A percentile compares a stretch with the other conserved stretches of the same genome.
Evolutionary conservation across 2,329 filamentous ascomycete genomes (phyloP).

Genomic region (Zymoseptoria passerinii): DNA sequence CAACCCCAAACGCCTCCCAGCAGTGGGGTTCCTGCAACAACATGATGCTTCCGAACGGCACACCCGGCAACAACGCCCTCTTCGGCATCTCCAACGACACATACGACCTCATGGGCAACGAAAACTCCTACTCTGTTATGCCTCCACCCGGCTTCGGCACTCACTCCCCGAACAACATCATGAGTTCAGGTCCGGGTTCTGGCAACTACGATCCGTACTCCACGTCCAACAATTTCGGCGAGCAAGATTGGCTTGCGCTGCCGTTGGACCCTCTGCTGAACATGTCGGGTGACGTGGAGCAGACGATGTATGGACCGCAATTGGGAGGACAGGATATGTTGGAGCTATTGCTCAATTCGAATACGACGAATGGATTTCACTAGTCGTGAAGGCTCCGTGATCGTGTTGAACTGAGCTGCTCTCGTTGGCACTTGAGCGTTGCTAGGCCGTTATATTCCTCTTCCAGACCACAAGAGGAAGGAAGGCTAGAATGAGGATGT

Average conservation of each 20-base stretch:
- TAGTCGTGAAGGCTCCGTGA: not conserved
- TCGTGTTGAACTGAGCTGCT: not conserved
- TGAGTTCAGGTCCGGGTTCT: slow-evolving; percentile 13
- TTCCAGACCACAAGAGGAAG: not conserved
- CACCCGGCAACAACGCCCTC: slow-evolving; percentile 23
- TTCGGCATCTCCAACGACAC: slow-evolving; percentile 38
- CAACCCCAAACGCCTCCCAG: slow-evolving; percentile 9
- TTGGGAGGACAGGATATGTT: slow-evolving; percentile 48
- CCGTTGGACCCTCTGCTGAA: slow-evolving; percentile 53
- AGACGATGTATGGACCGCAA: slow-evolving; percentile 54
- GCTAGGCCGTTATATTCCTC: not conserved
- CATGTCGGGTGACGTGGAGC: slow-evolving; percentile 50
- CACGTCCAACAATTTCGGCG: slow-evolving; percentile 13
- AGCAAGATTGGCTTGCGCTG: slow-evolving; percentile 54
- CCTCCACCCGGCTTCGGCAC: slow-evolving; percentile 37
- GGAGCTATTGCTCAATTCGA: slow-evolving; percentile 35
- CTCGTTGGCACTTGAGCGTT: not conserved
- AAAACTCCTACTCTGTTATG: slow-evolving; percentile 39
- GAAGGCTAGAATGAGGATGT: not conserved
- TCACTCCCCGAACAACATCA: slow-evolving; percentile 27
- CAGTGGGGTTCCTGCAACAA: slow-evolving; percentile 19
- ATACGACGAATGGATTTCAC: slow-evolving; percentile 6
- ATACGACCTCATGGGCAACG: slow-evolving; percentile 36
- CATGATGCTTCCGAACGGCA: slow-evolving; percentile 7
- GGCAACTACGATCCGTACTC: slow-evolving; percentile 7